Percentiles rank a stretch among this genome's conserved stretches.
phyloP scores from a whole-genome alignment of 192 early-diverging fungal species.

The Obelidium mucronatum region DNA sequence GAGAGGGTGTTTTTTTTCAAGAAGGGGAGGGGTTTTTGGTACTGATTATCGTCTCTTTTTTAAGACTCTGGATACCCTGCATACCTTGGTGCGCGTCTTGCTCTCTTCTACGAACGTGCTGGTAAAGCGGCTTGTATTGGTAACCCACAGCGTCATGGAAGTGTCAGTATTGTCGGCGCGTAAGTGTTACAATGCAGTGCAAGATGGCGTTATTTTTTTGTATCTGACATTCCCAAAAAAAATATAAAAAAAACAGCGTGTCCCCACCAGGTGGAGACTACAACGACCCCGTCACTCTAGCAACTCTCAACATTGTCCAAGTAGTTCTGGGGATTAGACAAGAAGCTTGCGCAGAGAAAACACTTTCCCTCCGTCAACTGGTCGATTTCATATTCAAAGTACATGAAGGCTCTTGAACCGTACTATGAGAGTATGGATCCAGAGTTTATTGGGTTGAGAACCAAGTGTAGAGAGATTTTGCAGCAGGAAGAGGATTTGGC shows the following conservation, averaged over 20 bases:
- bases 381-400: constrained; percentile 98
- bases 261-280: constrained; percentile 99
- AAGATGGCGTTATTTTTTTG: not conserved
- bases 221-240: not conserved
- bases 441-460: constrained; percentile 90
- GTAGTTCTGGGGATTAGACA: constrained; percentile 99
- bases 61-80: constrained; percentile 96
- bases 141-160: constrained; percentile 90
- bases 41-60: not conserved
- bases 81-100: constrained; percentile 97
- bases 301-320: constrained; percentile 98
- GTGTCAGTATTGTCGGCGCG: constrained; percentile 98
- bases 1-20: too few species aligned
- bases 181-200: constrained; percentile 44
- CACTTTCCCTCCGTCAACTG: constrained; percentile 99
- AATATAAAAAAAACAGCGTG: constrained; percentile 62
- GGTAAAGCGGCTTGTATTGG: constrained; percentile 97
- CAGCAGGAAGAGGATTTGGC: constrained; percentile 98
- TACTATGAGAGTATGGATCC: constrained; percentile 96
- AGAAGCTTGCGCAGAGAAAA: constrained; percentile 99
- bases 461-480: constrained; percentile 96
- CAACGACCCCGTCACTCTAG: constrained; percentile 96
- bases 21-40: too few species aligned
- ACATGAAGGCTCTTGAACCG: constrained; percentile 95
- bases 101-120: constrained; percentile 99